phyloP scores from a whole-genome alignment of 805 yeast species.

The Saturnispora besseyi region DNA sequence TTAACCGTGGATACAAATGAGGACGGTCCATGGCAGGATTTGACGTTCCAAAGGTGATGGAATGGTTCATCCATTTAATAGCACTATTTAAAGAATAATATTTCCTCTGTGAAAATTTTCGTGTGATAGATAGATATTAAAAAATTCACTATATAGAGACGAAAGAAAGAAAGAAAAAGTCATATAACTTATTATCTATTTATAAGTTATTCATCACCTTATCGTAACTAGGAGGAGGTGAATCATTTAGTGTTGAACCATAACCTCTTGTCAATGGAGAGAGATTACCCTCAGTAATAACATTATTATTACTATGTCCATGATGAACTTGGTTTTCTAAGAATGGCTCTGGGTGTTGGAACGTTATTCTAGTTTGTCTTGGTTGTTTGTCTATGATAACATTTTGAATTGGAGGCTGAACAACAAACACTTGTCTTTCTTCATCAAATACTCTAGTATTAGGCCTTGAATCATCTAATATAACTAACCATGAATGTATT shows the following conservation, averaged over 20 bases:
- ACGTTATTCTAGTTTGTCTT: constrained; percentile 18
- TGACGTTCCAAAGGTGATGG: not conserved
- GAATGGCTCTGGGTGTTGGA: constrained; percentile 29
- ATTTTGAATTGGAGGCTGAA: constrained; percentile 15
- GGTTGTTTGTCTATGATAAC: constrained; percentile 21
- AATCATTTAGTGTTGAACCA: constrained; percentile 6
- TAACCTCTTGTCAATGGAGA: constrained; percentile 17
- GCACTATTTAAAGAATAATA: not conserved
- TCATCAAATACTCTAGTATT: constrained; percentile 15
- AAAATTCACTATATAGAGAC: not conserved
- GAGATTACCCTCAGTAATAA: constrained; percentile 15
- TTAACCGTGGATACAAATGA: constrained; percentile 37
- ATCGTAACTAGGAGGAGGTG: constrained; percentile 31
- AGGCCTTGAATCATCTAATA: constrained; percentile 41
- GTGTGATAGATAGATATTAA: not conserved
- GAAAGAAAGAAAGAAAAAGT: not conserved
- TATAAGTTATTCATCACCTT: constrained; percentile 26
- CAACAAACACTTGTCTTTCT: constrained; percentile 24
- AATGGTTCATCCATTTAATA: not conserved
- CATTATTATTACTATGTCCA: not conserved
- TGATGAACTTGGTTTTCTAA: constrained; percentile 8
- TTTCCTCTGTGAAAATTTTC: not conserved
- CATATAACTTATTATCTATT: not conserved
- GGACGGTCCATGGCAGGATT: not conserved
- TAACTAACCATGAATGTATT: constrained; percentile 59